Conservation (phyloP, 2,329 filamentous ascomycete genomes). For the Aspergillus uvarum region DNA sequence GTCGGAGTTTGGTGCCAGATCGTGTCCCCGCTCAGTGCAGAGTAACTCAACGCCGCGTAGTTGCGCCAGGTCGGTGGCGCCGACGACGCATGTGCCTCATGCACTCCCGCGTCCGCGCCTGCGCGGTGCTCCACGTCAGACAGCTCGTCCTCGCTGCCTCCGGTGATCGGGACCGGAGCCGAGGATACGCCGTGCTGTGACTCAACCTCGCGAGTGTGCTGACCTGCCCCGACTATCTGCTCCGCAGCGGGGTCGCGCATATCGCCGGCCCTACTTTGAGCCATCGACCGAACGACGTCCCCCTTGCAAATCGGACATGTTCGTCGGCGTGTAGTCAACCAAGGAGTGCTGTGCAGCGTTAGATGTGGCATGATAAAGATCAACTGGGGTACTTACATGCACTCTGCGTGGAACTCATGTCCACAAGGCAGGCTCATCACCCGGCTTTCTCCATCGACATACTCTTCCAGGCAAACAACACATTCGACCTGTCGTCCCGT, state of each 20-base stretch:
- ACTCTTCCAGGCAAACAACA: slow-evolving; percentile 95
- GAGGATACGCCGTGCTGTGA: slow-evolving; percentile 51
- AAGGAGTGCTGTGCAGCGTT: slow-evolving; percentile 69
- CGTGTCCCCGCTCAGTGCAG: slow-evolving; percentile 48
- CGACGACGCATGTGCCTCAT: slow-evolving; percentile 33
- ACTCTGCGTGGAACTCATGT: slow-evolving; percentile 95
- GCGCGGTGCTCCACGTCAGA: slow-evolving; percentile 47
- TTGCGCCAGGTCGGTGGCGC: slow-evolving; percentile 45
- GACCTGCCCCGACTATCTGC: slow-evolving; percentile 40
- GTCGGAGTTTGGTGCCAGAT: slow-evolving; percentile 44
- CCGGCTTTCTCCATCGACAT: slow-evolving; percentile 86
- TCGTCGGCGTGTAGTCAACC: slow-evolving; percentile 89
- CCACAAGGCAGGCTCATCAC: slow-evolving; percentile 98
- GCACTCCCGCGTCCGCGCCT: slow-evolving; percentile 33
- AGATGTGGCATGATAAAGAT: slow-evolving; percentile 5
- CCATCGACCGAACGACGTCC: slow-evolving; percentile 74
- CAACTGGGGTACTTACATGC: slow-evolving; percentile 73
- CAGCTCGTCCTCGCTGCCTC: slow-evolving; percentile 34
- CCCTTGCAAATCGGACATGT: slow-evolving; percentile 99
- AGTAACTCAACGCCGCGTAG: slow-evolving; percentile 45
- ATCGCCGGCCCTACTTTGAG: slow-evolving; percentile 39
- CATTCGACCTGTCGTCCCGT: slow-evolving; percentile 76
- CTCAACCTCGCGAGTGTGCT: slow-evolving; percentile 46
- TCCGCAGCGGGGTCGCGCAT: slow-evolving; percentile 33
- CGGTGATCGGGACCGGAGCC: slow-evolving; percentile 50